A percentile compares a stretch with the other conserved stretches of the same genome.
Evolutionary conservation across 2,329 filamentous ascomycete species (phyloP).

Genomic region (Fusarium pseudoanthophilum): DNA sequence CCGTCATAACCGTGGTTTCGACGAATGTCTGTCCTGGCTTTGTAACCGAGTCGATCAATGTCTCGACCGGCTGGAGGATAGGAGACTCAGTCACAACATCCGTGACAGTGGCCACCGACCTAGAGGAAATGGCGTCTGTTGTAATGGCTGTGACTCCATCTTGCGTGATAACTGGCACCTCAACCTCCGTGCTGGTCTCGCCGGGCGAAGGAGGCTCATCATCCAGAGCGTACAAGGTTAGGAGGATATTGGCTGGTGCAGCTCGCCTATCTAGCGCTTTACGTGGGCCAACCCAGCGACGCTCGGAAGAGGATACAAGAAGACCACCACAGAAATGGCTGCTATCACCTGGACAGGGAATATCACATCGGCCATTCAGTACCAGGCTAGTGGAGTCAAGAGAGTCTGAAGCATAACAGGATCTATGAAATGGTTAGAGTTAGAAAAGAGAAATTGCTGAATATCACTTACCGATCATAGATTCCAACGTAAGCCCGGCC

Average conservation of each 20-base stretch:
- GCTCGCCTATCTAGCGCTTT: background rate
- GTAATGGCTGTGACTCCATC: background rate
- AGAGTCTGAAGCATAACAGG: background rate
- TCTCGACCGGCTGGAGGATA: fast-evolving
- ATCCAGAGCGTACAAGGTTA: background rate
- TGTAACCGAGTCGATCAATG: background rate
- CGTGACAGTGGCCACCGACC: fast-evolving
- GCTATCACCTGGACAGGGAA: background rate
- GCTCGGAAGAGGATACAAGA: background rate
- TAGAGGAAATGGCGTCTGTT: fast-evolving
- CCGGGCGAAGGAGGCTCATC: fast-evolving
- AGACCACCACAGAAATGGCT: background rate
- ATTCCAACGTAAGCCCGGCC: background rate
- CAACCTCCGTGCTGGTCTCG: fast-evolving
- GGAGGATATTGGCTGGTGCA: background rate
- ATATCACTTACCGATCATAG: background rate
- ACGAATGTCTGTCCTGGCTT: background rate
- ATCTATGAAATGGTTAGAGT: background rate
- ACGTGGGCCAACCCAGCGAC: background rate
- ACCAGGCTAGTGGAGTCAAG: background rate
- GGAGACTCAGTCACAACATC: fast-evolving
- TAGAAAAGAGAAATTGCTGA: fast-evolving
- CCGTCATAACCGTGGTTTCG: background rate
- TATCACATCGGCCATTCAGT: background rate
- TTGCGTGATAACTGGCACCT: background rate